Conservation (phyloP, 192 early-diverging fungal species). For the Geranomyces variabilis region DNA sequence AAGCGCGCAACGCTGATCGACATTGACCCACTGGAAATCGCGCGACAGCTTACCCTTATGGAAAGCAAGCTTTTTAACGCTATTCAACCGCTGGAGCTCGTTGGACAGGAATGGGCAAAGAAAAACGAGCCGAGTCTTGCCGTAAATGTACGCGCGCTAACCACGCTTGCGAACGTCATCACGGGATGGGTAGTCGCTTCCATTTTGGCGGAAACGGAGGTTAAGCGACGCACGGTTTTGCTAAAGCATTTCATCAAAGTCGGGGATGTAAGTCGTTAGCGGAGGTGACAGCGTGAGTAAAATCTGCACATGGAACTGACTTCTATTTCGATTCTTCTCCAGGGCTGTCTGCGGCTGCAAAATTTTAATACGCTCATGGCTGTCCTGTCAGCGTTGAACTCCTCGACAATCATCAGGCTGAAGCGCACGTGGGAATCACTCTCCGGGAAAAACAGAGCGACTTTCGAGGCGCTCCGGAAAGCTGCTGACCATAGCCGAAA, state of each 20-base stretch:
- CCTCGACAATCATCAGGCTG: slow-evolving; percentile 51
- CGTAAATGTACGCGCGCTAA: slow-evolving; percentile 81
- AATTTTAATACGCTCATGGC: slow-evolving; percentile 57
- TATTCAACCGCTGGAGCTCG: slow-evolving; percentile 82
- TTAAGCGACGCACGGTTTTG: slow-evolving; percentile 73
- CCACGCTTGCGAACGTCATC: slow-evolving; percentile 71
- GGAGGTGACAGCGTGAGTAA: no score
- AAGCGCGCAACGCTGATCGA: slow-evolving; percentile 79
- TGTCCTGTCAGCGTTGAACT: slow-evolving; percentile 49
- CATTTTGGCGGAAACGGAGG: slow-evolving; percentile 78
- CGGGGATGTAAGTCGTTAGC: slow-evolving; percentile 30
- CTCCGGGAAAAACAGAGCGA: slow-evolving; percentile 34
- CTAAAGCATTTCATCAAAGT: slow-evolving; percentile 88
- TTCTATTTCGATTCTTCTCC: slow-evolving; percentile 5
- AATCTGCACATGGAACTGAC: no score
- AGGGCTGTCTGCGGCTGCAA: slow-evolving; percentile 43
- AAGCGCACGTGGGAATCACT: slow-evolving; percentile 56
- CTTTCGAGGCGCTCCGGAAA: slow-evolving; percentile 39
- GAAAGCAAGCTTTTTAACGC: slow-evolving; percentile 80
- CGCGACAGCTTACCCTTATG: slow-evolving; percentile 90
- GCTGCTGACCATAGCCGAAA: slow-evolving; percentile 46
- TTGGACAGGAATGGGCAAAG: slow-evolving; percentile 86
- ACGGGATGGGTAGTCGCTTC: slow-evolving; percentile 82
- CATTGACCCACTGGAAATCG: slow-evolving; percentile 86
- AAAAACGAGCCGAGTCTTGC: slow-evolving; percentile 69